A percentile compares a stretch with the other conserved stretches of the same genome.
Evolutionary conservation across 148 eudicot genomes (phyloP).

Genomic region (Rhododendron molle): DNA sequence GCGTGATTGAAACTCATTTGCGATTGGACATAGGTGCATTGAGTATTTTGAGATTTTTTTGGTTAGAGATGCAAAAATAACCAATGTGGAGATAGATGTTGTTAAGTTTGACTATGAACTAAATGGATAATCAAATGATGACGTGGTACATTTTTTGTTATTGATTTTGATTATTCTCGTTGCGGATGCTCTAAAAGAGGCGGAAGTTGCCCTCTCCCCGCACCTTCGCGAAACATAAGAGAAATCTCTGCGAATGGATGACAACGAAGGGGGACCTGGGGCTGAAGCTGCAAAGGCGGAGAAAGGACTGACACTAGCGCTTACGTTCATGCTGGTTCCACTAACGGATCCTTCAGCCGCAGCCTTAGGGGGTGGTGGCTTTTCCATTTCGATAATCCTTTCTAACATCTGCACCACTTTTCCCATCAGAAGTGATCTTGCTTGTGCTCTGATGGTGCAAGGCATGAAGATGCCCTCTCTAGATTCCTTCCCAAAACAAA

Average conservation of each 20-base stretch:
- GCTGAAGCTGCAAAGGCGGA: constrained; percentile 33
- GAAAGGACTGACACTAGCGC: constrained; percentile 32
- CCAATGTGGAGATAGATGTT: no score
- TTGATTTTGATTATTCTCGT: no score
- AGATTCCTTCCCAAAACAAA: constrained; percentile 37
- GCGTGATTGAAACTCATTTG: no score
- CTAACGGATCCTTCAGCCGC: constrained; percentile 32
- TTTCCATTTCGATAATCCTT: constrained; percentile 58
- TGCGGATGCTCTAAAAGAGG: no score
- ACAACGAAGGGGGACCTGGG: constrained; percentile 29
- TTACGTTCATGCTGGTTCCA: constrained; percentile 37
- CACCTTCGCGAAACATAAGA: constrained; percentile 34
- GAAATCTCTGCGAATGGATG: constrained; percentile 30
- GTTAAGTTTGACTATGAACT: no score
- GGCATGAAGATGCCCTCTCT: constrained; percentile 42
- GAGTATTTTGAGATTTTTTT: no score
- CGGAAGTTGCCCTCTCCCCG: constrained; percentile 43
- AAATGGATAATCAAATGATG: no score
- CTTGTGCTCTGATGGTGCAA: constrained; percentile 22
- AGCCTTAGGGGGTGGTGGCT: constrained; percentile 60
- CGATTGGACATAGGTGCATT: no score
- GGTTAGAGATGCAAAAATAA: no score
- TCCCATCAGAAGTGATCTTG: constrained; percentile 41
- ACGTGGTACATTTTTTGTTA: no score
- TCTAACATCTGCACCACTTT: constrained; percentile 86